Evolutionary conservation across 116 monocot species (phyloP), one percentile per base, ranked within the genome.

Genomic region (Cymodocea nodosa): DNA sequence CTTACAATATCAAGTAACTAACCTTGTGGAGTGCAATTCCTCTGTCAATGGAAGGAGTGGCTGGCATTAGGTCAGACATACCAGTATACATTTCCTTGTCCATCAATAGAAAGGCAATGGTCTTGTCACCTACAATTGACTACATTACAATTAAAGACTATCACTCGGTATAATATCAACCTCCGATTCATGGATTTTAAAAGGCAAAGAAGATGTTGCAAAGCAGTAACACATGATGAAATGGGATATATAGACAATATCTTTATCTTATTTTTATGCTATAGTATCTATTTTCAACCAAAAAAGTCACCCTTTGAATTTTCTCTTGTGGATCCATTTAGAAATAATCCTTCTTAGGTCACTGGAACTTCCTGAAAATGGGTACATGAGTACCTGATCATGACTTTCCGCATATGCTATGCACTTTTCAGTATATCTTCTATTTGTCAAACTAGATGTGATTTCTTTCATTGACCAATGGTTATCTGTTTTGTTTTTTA

Each of bases 1-100:
- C 6, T 37, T 37, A 37, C 6, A 37, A 62, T 52, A 18, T 60
- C 14, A 13, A 51, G 48, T 12, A n/a, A n/a, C 68, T 52, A 64
- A 94, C 94, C 94, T 94, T 94, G 40, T 94, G 94, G 53, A 94
- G 82, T 72, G 94, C 79, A 77, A 84, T 94, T 16, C 94, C 94
- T 44, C 89, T 77, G 34, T 89, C 80, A 77, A 89, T 50, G 18
- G 74, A 56, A 68, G 84, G 75, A 13, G 94, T 84, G 72, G 89
- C 80, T 56, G 86, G 78, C 75, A 71, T 52, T 70, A 94, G 73
- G 68, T 84, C 86, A 67, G 89, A 89, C 94, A 94, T 94, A 60
- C 89, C 84, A 73, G 79, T 71, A 66, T 94, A 94, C 85, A 94
- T 94, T 66, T 89, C 89, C 35, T 83, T 80, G 64, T 89, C 94